Evolutionary conservation across 2,329 filamentous ascomycete genomes (phyloP), one percentile per base, ranked within the genome.

Genomic region (Hyphodiscus sp.): DNA sequence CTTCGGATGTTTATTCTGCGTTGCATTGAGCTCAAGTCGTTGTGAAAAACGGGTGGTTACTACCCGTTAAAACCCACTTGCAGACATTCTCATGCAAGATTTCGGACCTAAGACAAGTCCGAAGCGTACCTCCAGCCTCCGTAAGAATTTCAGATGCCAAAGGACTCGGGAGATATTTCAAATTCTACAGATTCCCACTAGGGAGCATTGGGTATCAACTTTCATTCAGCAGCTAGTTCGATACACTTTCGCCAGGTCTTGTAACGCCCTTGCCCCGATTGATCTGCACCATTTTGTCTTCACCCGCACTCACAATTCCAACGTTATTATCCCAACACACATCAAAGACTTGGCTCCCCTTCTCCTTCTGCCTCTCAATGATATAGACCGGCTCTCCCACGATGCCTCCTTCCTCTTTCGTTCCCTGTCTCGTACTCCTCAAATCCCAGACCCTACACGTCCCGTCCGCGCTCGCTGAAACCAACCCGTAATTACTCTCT

Each of bases 391-490:
- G 70, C 79, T 92, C 76, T 81, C 89, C 70, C 71, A 91, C 73
- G 66, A 82, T 54, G 65, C 76, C 71, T 69, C 83, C 75, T 68
- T 85, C 80, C 67, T 84, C 73, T 63, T 81, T 75, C 2, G 76
- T 77, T 9, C 76, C 79, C 18, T 74, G 78, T 68, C 83, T 76
- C 50, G 81, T 82, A 64, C 82, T 86, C 51, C 94, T 79, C 60
- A 97, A 78, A 75, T 99, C 94, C 94, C 94, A 99, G 47, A 99
- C 84, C 49, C 91, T 82, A 65, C 89, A 94, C 1, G 90, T 96
- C 33, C 92, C 91, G 70, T 99, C 94, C 70, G 95, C 89, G 45
- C 87, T 88, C n/a, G 83, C 92, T 30, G 87, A 94, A 0, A 92
- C 89, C 9, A 99, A 78, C n/a, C 87, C 83, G 72, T 91, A 89